phyloP scores from a whole-genome alignment of 805 yeast genomes.

The Nakazawaea sp. region DNA sequence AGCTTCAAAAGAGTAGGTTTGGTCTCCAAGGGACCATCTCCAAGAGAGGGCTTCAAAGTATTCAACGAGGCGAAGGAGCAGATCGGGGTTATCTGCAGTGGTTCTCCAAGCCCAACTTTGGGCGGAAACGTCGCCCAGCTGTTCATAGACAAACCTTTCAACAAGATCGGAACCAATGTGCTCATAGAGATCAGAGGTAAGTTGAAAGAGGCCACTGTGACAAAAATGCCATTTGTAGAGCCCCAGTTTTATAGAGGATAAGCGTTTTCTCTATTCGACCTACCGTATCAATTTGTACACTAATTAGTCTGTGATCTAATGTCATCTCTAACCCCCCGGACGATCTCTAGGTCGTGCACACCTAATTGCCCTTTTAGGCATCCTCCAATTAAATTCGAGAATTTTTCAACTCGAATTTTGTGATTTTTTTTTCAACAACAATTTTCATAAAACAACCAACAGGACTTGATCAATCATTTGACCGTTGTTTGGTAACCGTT shows the following conservation, averaged over 20 bases:
- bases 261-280: no score
- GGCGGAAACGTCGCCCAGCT: slow-evolving; percentile 88
- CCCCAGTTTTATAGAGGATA: slow-evolving; percentile 56
- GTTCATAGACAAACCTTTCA: slow-evolving; percentile 63
- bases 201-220: slow-evolving; percentile 64
- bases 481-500: not conserved
- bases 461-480: no score
- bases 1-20: slow-evolving; percentile 69
- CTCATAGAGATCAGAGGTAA: slow-evolving; percentile 81
- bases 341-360: not conserved
- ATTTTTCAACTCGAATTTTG: slow-evolving; percentile 1
- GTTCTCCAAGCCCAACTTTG: slow-evolving; percentile 53
- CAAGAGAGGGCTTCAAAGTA: slow-evolving; percentile 72
- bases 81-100: slow-evolving; percentile 51
- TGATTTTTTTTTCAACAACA: not conserved
- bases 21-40: slow-evolving; percentile 80
- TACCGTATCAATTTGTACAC: no score
- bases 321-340: not conserved
- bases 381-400: slow-evolving; percentile 10
- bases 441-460: no score
- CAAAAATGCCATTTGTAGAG: slow-evolving; percentile 79
- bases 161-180: slow-evolving; percentile 69
- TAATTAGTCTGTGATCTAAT: no score
- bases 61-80: slow-evolving; percentile 46
- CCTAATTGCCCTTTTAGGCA: no score